These are phyloP conservation scores for Colletotrichum eleusines DNA, from an alignment of 2,329 filamentous ascomycete species.

Conservation along the genomic window DNA sequence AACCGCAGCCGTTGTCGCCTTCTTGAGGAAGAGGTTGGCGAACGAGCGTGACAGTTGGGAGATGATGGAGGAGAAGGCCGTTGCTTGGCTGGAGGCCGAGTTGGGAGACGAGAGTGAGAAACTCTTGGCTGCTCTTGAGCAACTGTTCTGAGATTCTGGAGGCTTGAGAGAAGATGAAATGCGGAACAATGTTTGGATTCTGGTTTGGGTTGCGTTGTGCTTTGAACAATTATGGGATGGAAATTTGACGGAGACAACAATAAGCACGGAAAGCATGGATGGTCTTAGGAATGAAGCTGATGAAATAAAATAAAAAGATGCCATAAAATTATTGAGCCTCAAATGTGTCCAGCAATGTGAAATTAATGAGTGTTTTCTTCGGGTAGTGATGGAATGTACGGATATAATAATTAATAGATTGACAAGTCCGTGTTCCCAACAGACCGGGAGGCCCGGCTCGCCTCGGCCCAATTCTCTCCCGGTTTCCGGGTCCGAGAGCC, in stretches of 20 bases:
- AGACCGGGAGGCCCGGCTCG: background rate
- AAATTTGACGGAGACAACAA: background rate
- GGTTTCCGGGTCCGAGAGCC: constrained; percentile 17
- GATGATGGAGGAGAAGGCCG: constrained; percentile 72
- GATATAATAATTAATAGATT: too few relatives aligned
- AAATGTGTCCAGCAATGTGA: too few relatives aligned
- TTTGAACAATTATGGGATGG: rapidly evolving
- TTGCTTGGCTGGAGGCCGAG: constrained; percentile 57
- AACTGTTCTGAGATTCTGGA: background rate
- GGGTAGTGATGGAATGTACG: too few relatives aligned
- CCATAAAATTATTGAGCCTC: too few relatives aligned
- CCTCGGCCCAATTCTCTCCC: constrained; percentile 29
- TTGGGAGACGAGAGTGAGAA: background rate
- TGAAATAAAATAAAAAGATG: background rate
- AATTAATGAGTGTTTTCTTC: background rate
- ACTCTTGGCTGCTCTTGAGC: background rate
- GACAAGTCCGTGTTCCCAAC: too few relatives aligned
- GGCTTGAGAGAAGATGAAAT: background rate
- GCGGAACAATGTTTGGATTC: background rate
- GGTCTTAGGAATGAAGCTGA: too few relatives aligned
- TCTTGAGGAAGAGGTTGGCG: constrained; percentile 59
- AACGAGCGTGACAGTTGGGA: constrained; percentile 70
- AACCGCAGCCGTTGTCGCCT: constrained; percentile 59
- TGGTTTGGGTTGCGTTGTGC: background rate
- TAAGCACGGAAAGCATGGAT: too few relatives aligned